phyloP scores from a whole-genome alignment of 768 basidiomycete species.

The Strobilomyces echinocephalus region DNA sequence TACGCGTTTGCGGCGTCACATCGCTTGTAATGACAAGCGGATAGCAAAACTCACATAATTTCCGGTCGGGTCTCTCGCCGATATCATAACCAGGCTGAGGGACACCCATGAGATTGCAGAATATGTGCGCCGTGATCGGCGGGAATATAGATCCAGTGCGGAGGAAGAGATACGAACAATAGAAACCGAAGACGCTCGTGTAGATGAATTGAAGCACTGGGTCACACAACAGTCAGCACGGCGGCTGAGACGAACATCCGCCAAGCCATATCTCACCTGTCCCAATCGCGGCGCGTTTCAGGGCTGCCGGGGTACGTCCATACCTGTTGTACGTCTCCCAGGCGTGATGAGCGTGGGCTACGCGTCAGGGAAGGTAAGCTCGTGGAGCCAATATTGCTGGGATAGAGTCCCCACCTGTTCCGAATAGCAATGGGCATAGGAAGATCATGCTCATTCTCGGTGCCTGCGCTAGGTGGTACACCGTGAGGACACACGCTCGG shows the following conservation, averaged over 20 bases:
- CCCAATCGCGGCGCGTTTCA: slow-evolving; percentile 53
- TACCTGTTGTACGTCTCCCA: slow-evolving; percentile 77
- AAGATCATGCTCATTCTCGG: slow-evolving; percentile 63
- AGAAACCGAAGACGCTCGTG: slow-evolving; percentile 90
- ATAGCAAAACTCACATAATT: slow-evolving; percentile 41
- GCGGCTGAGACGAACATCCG: background rate
- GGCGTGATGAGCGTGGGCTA: slow-evolving; percentile 91
- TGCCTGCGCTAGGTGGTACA: slow-evolving; percentile 63
- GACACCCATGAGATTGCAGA: slow-evolving; percentile 94
- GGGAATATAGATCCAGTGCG: slow-evolving; percentile 80
- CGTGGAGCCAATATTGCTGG: background rate
- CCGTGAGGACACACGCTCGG: slow-evolving; percentile 73
- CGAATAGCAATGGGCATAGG: slow-evolving; percentile 81
- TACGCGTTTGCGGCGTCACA: slow-evolving; percentile 26
- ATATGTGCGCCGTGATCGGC: slow-evolving; percentile 74
- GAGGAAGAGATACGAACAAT: slow-evolving; percentile 80
- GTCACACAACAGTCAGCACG: slow-evolving; percentile 11
- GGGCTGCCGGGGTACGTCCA: slow-evolving; percentile 63
- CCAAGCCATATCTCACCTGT: slow-evolving; percentile 40
- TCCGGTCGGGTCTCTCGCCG: slow-evolving; percentile 44
- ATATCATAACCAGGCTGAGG: slow-evolving; percentile 65
- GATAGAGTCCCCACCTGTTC: slow-evolving; percentile 55
- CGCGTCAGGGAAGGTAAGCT: slow-evolving; percentile 4
- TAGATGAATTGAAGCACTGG: slow-evolving; percentile 85
- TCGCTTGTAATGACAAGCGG: slow-evolving; percentile 6